Base-by-base conservation (phyloP, 495 filamentous ascomycete genomes). In the Podospora australis region DNA sequence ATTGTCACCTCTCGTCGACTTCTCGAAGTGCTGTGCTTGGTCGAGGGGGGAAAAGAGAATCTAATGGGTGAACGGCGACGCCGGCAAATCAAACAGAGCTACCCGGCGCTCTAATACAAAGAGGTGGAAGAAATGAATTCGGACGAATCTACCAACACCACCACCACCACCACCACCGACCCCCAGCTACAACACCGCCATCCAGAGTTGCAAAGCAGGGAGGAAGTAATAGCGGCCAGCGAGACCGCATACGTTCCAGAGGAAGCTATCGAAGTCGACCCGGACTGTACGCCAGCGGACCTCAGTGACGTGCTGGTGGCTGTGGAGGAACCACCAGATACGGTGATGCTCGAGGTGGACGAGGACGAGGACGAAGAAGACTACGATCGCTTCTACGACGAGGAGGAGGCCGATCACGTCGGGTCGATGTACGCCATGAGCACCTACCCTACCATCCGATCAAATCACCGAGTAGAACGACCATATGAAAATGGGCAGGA, bases 391-490 rank as follows among this genome's bases (percentile, higher is more conserved):
- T 19, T 16, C 32, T 16, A 36, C 13, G 32, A 36, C 4, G 32
- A 36, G n/a, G 14, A 36, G 19, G 32, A 36, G 1, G n/a, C 32
- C n/a, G 32, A 17, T 16, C 2, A 16, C 13, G 32, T 17, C 32
- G n/a, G 32, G 32, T 36, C 32, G 32, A 17, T 36, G 32, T 36
- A 36, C 32, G 32, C 32, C 32, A 36, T 36, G 32, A 36, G 32
- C 32, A 36, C 32, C 2, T 36, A 36, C n/a, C 32, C 32, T 36
- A 36, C 32, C n/a, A 17, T 36, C 32, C 32, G 19, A 36, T 17
- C 32, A 4, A 17, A n/a, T 17, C 32, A 36, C 9, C 32, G 19
- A 17, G 32, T 36, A 4, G 32, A 36, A 16, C 19, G 19, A 16
- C 32, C 32, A 3, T 36, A 10, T 16, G 32, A 36, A 13, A 10